phyloP scores from a whole-genome alignment of 2,329 filamentous ascomycete species.

The Phialemonium atrogriseum region DNA sequence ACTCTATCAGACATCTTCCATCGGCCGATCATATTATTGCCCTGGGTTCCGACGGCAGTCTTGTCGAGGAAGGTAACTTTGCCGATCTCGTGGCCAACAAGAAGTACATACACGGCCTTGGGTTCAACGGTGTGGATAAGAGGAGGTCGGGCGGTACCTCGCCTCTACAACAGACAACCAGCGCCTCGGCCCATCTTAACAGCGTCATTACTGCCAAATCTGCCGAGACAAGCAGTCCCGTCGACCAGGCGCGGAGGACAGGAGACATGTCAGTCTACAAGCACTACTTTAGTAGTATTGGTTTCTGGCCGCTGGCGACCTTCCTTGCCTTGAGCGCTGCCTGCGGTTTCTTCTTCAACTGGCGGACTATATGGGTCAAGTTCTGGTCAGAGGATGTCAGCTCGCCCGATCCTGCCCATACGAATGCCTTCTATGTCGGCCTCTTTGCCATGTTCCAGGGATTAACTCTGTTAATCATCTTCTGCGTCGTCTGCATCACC shows the following conservation, averaged over 20 bases:
- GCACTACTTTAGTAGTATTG: slow-evolving; percentile 16
- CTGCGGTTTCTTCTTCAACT: slow-evolving; percentile 16
- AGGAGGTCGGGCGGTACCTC: slow-evolving; percentile 9
- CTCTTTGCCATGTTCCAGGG: slow-evolving; percentile 18
- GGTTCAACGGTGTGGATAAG: slow-evolving; percentile 18
- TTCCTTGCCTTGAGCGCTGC: slow-evolving; percentile 10
- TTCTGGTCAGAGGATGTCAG: slow-evolving; percentile 18
- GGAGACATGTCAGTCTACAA: slow-evolving; percentile 14
- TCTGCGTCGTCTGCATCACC: slow-evolving; percentile 11
- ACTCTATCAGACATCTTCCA: slow-evolving; percentile 29
- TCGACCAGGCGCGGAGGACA: slow-evolving; percentile 7
- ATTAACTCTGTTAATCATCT: slow-evolving; percentile 10
- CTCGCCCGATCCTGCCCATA: slow-evolving; percentile 7
- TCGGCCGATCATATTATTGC: slow-evolving; percentile 38
- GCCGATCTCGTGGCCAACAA: slow-evolving; percentile 25
- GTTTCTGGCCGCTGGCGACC: slow-evolving; percentile 2
- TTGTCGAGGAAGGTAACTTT: slow-evolving; percentile 36
- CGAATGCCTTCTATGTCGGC: slow-evolving; percentile 20
- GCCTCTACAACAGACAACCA: neutral
- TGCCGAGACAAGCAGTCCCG: neutral
- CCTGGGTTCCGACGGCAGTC: slow-evolving; percentile 26
- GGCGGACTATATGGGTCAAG: slow-evolving; percentile 18
- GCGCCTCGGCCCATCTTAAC: neutral
- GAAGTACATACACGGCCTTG: slow-evolving; percentile 29
- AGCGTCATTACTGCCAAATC: slow-evolving; percentile 3